Base-by-base conservation (phyloP, 176 grass and related monocot species). In the Tillandsia fasciculata region DNA sequence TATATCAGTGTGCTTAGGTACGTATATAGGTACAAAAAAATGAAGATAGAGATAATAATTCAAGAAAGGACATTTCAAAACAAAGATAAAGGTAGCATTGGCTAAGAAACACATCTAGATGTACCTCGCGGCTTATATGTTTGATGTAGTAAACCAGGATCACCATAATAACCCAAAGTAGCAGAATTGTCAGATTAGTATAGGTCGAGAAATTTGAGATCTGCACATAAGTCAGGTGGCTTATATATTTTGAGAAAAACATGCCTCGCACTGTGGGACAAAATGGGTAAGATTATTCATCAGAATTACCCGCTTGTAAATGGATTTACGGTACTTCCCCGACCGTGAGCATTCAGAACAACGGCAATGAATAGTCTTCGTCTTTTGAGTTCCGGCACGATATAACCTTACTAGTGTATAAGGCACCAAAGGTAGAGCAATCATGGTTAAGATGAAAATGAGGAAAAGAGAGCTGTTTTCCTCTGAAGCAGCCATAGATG, bases 201-300 rank as follows among this genome's bases (percentile, higher is more conserved):
- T 77, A 93, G 2, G 94, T 99, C 12, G 90, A 99, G 77, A 99
- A 99, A 75, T 99, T 99, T 71, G 94, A 99, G 74, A 99, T 93
- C 94, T 99, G 85, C 69, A 75, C 50, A 17, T 51, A 33, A 78
- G 17, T 12, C 24, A 65, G 64, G 8, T 28, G 27, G 5, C 51
- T 20, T 26, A 61, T 0, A 64, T 13, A 54, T 64, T 70, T 1
- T 63, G n/a, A 77, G 12, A 0, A 14, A 75, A 47, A 26, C 26
- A 70, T 3, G 15, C 6, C 33, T 42, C 33, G 6, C 7, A 20
- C 47, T 54, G 51, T 49, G 50, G 20, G 8, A 42, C 0, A 8
- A 42, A 42, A 42, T 42, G 33, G 33, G 33, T 42, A 42, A 42
- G 33, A 42, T 42, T 42, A 42, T 42, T 42, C 33, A 42, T 33